Base-by-base conservation (phyloP, 176 grass and related monocot genomes). In the Triticum urartu region DNA sequence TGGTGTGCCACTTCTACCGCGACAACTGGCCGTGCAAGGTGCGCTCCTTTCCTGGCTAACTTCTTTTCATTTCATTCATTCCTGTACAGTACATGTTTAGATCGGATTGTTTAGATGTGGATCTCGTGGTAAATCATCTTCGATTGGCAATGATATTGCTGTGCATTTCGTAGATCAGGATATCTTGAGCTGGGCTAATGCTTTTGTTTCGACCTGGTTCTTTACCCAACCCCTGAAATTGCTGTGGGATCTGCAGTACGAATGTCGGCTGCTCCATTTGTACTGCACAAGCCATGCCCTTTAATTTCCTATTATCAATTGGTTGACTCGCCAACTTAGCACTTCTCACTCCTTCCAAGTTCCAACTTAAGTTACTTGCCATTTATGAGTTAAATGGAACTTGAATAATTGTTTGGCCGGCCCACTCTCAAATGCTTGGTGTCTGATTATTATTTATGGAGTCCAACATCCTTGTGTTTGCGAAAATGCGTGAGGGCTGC, bases 1-100 rank as follows among this genome's bases (percentile, higher is more conserved):
- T 99, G 79, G 90, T 99, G 21, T 99, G 97, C 88, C 97, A 99
- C 80, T 99, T 94, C 89, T 94, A 96, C 80, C 92, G 97, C 50
- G 90, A 99, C 18, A 99, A 99, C 85, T 99, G 97, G 97, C 97
- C 94, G 0, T 99, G 92, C 92, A 94, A 96, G 97, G 97, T 99
- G 82, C 79, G 50, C 35, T 9, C 30, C 15, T 21, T 4, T 22
- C 14, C 12, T 75, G 11, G 34, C 42, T 11, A 12, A 7, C 42
- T 56, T 6, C 1, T 6, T 21, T 11, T 40, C 1, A 3, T 7
- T 20, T 7, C n/a, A 9, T 78, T 58, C 45, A 48, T 14, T 48
- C 45, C 50, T 36, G 35, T 36, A 36, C 35, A 36, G 35, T 6
- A 36, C 0, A 36, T 36, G 35, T 36, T 36, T 36, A 35, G 10